phyloP scores from a whole-genome alignment of 2,329 filamentous ascomycete species.

The Ambrosiella cleistominuta region DNA sequence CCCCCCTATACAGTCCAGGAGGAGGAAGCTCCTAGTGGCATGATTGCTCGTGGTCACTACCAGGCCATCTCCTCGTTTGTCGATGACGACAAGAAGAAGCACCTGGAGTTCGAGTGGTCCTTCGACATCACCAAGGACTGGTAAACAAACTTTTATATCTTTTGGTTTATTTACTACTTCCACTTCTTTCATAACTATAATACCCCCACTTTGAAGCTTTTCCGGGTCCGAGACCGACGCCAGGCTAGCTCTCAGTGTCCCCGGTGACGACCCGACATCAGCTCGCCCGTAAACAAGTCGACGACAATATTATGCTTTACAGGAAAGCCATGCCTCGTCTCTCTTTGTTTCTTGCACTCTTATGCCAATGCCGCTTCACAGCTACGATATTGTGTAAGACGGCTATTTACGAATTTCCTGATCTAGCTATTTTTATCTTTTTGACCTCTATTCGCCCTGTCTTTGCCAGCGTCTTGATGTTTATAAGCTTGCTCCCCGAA shows the following conservation, averaged over 20 bases:
- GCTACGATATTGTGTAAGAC: not conserved
- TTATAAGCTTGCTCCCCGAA: not conserved
- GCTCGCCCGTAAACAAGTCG: too few relatives aligned
- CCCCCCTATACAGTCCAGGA: conserved; percentile 48
- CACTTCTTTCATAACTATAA: not conserved
- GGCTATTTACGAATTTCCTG: conserved; percentile 10
- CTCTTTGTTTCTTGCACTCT: not conserved
- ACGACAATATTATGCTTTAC: too few relatives aligned
- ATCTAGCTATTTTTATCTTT: conserved; percentile 1
- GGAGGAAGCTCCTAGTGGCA: conserved; percentile 81
- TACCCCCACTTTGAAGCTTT: not conserved
- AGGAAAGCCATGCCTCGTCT: not conserved
- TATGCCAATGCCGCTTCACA: not conserved
- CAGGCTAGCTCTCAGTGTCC: too few relatives aligned
- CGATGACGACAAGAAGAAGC: conserved; percentile 82
- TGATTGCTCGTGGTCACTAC: conserved; percentile 82
- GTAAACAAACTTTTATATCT: conserved; percentile 28
- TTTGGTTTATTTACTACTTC: not conserved
- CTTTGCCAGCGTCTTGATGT: not conserved
- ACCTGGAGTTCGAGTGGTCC: conserved; percentile 86
- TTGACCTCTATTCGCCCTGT: not conserved
- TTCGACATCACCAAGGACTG: conserved; percentile 97
- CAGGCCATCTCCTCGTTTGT: conserved; percentile 77
- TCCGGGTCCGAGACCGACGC: not conserved
- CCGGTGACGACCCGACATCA: too few relatives aligned